Base-by-base conservation (phyloP, 371 early-diverging fungal species). In the Mortierella sp. region DNA sequence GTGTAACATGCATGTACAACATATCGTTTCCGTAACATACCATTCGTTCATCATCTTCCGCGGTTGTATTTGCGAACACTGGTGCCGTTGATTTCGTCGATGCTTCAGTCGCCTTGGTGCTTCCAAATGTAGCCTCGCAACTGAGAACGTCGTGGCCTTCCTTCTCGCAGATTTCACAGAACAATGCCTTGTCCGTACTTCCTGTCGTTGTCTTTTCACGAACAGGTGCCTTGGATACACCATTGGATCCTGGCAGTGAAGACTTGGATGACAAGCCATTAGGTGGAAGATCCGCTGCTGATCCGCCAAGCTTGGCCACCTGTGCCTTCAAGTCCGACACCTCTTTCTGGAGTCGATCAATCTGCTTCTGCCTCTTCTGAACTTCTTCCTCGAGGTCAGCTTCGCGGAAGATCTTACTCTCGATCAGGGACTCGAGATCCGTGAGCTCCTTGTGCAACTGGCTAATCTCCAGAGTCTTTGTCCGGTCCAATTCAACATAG, bases 351-450 rank as follows among this genome's bases (percentile, higher is more conserved):
- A 92, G 77, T 21, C 81, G 78, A 13, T 71, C 78, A 13, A 88
- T 80, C 48, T 72, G 70, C 54, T 84, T 84, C 57, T 83, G 80
- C 40, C 87, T 88, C 22, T 60, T 71, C 64, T 85, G 86, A 8
- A 87, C 67, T 7, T 84, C 84, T 67, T 91, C 90, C 63, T 89
- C 91, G 4, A 91, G 80, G 67, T 93, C 94, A 0, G 89, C 83
- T 47, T 93, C 91, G 55, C 83, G 85, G 68, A 92, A 93, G 41
- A 90, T 84, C 78, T 89, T 92, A 70, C 88, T 87, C 68, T 93
- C 94, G 45, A 92, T 85, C 57, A 93, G 57, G 21, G 84, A 78
- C 50, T 92, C 94, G 9, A 91, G 72, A 17, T 87, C 90, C 10
- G 87, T 83, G 4, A 93, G 79, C 61, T 93, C 92, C 41, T 89